Base-by-base conservation (phyloP, 768 basidiomycete genomes). In the Termitomyces sp. region DNA sequence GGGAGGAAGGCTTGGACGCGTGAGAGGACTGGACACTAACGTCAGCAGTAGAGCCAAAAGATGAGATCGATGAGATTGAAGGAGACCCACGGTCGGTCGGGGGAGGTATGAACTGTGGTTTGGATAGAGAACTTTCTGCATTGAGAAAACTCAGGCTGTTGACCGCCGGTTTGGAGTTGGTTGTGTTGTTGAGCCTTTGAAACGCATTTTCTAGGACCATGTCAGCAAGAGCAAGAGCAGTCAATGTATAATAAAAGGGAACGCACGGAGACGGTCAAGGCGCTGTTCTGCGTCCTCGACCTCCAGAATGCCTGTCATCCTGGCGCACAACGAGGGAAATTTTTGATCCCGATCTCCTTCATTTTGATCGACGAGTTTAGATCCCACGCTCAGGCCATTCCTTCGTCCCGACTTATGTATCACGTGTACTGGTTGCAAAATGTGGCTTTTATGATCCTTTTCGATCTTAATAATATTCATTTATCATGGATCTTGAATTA, bases 1-100 rank as follows among this genome's bases (percentile, higher is more conserved):
- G 88, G 87, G 5, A 90, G 78, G 65, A 90, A 90, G 0, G 82
- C 79, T 66, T 83, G 80, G 7, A 89, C 75, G n/a, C 88, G 81
- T 13, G 81, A 76, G 7, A 90, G 74, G 22, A 90, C 88, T 90
- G 60, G n/a, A 24, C 10, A 41, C 16, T n/a, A 27, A 56, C 13
- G 36, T 37, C 53, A 54, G 36, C 53, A 42, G 61, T 42, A 46
- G 44, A 46, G 26, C 29, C 13, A 22, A 12, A 55, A 12, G 36
- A 20, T 55, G 27, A 27, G 49, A 57, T 39, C n/a, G n/a, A n/a
- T n/a, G n/a, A 24, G 29, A 29, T 51, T 53, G 37, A 20, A 16
- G n/a, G n/a, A n/a, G 36, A 72, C 83, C 54, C 65, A 84, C 84
- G 74, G 64, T 83, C 81, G 50, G 71, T 64, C 12, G 81, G 78